Percentiles rank a stretch among this genome's conserved stretches.
Evolutionary conservation across 495 filamentous ascomycete species (phyloP).

Genomic region (Talaromyces borbonicus): DNA sequence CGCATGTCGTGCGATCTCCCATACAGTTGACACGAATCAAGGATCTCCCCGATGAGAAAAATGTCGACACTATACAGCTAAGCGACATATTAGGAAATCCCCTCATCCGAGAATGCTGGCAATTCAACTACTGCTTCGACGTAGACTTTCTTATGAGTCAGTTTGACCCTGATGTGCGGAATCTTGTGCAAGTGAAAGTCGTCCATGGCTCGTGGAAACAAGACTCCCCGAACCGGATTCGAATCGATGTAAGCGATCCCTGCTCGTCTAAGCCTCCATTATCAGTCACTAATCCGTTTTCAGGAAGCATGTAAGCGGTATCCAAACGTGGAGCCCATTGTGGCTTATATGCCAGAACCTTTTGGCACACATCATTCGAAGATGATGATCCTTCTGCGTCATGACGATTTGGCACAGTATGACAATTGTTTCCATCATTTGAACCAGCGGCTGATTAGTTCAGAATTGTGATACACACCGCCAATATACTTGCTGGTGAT

Average conservation of each 20-base stretch:
- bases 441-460: neutral
- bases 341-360: slow-evolving; percentile 73
- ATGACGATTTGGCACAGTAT: slow-evolving; percentile 65
- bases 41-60: slow-evolving; percentile 48
- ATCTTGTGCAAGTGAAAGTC: slow-evolving; percentile 58
- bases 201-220: slow-evolving; percentile 84
- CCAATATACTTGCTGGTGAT: slow-evolving; percentile 78
- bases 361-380: slow-evolving; percentile 87
- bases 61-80: slow-evolving; percentile 59
- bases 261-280: neutral
- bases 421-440: slow-evolving; percentile 5
- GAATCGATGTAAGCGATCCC: slow-evolving; percentile 43
- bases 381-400: slow-evolving; percentile 73
- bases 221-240: slow-evolving; percentile 51
- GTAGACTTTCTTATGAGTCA: slow-evolving; percentile 61
- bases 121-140: slow-evolving; percentile 83
- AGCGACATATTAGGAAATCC: slow-evolving; percentile 71
- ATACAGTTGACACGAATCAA: slow-evolving; percentile 64
- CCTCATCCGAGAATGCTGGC: slow-evolving; percentile 77
- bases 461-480: slow-evolving; percentile 75
- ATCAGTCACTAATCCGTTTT: slow-evolving; percentile 10
- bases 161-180: slow-evolving; percentile 61
- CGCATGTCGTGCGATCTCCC: slow-evolving; percentile 45
- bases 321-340: slow-evolving; percentile 57
- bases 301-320: slow-evolving; percentile 53